These are phyloP conservation scores for Capronia americana DNA, from an alignment of 2,329 filamentous ascomycete species.

Conservation along the genomic window DNA sequence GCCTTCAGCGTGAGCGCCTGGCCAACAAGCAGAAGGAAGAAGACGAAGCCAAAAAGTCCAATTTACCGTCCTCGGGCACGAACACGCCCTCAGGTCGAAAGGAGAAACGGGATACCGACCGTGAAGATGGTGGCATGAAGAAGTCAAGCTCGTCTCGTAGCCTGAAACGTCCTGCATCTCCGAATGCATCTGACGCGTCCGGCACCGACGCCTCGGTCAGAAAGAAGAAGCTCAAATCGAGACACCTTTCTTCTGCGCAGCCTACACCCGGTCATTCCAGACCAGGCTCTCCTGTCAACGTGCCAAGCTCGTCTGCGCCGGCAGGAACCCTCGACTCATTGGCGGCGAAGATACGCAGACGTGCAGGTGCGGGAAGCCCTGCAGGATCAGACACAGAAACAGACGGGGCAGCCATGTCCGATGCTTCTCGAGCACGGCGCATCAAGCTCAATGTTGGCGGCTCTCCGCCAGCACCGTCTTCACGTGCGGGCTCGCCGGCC, in stretches of 20 bases:
- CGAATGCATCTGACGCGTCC: constrained; percentile 86
- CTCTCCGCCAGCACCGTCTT: constrained; percentile 42
- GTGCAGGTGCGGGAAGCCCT: constrained; percentile 16
- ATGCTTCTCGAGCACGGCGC: constrained; percentile 30
- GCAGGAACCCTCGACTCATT: constrained; percentile 20
- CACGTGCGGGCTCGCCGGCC: constrained; percentile 69
- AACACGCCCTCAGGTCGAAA: constrained; percentile 68
- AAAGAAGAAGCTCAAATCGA: constrained; percentile 76
- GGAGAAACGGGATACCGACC: constrained; percentile 54
- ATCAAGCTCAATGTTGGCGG: constrained; percentile 38
- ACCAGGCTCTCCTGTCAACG: constrained; percentile 37
- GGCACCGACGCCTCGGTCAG: constrained; percentile 77
- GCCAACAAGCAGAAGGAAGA: constrained; percentile 58
- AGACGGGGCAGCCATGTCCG: constrained; percentile 37
- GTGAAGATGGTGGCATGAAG: constrained; percentile 48
- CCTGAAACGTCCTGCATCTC: constrained; percentile 84
- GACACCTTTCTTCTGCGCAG: constrained; percentile 59
- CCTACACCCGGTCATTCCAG: constrained; percentile 52
- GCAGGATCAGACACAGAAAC: constrained; percentile 37
- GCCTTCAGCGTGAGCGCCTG: constrained; percentile 63
- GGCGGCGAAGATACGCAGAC: constrained; percentile 23
- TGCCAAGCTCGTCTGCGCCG: constrained; percentile 30
- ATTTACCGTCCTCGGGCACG: constrained; percentile 66
- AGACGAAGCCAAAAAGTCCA: constrained; percentile 59
- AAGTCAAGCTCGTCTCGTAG: constrained; percentile 60